Evolutionary conservation across 2,329 filamentous ascomycete species (phyloP), one percentile per base, ranked within the genome.

Genomic region (Aureobasidium sp.): DNA sequence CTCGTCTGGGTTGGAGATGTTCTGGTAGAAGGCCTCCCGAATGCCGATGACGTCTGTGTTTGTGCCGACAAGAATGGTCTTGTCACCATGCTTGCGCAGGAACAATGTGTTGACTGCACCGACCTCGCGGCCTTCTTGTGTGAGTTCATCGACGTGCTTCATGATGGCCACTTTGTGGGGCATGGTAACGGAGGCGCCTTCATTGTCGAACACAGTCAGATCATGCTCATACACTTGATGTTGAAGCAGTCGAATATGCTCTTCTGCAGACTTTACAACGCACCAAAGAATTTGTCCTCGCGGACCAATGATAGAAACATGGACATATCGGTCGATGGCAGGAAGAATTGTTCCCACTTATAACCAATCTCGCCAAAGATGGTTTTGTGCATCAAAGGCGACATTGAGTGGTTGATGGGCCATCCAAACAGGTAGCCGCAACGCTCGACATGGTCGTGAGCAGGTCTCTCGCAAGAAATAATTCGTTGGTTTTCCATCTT

Each of bases 41-140:
- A 93, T 86, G 34, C 90, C 90, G 61, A 91, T 81, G 63, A 88
- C 88, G 73, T 94, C 90, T 4, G 90, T 93, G 76, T 94, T 93
- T 47, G 89, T 88, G 59, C 89, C 90, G 73, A 87, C 85, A 10
- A 84, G 84, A 48, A 81, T 68, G 25, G 80, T 76, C 37, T 75
- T 74, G 55, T 81, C 79, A 50, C 78, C 71, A 52, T 78, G 76
- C 50, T 77, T 73, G 27, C 82, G 78, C 50, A 89, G 72, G 76
- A 87, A 92, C 57, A 93, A 81, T 0, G 89, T 94, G 78, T 94
- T 93, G 74, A 88, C 87, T 54, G 89, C 89, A 52, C 89, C 89
- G 27, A 91, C 86, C 37, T 86, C 85, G 53, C 82, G 81, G 66
- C 85, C 89, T 74, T 91, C 88, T 27, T 84, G 81, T 7, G 88